These are phyloP conservation scores for Globisporangium ultimum DNA, from an alignment of 352 stramenopile genomes.

Conservation along the genomic window DNA sequence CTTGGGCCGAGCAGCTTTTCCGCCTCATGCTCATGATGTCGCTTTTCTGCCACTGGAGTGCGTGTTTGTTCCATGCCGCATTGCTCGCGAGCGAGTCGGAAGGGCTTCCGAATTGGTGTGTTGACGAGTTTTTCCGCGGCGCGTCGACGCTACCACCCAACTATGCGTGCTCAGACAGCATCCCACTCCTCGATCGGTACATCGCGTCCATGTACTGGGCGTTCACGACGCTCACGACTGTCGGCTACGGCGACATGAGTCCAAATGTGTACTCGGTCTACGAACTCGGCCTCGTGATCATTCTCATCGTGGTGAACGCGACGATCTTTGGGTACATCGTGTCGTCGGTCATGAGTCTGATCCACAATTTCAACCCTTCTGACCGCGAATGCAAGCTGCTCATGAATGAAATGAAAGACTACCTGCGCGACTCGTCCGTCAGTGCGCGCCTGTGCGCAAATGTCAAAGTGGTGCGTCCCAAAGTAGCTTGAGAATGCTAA, in stretches of 20 bases:
- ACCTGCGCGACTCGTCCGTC: conserved; percentile 63
- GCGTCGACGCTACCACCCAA: background rate
- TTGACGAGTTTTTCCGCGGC: conserved; percentile 36
- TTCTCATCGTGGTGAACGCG: conserved; percentile 78
- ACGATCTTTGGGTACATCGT: conserved; percentile 84
- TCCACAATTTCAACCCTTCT: conserved; percentile 71
- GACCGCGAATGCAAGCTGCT: conserved; percentile 70
- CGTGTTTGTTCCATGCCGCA: conserved; percentile 74
- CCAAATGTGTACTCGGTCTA: conserved; percentile 72
- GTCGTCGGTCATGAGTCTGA: conserved; percentile 77
- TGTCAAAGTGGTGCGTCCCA: conserved; percentile 51
- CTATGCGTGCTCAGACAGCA: conserved; percentile 33
- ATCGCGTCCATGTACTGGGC: conserved; percentile 85
- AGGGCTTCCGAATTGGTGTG: conserved; percentile 50
- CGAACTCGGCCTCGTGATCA: conserved; percentile 64
- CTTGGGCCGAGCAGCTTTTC: conserved; percentile 66
- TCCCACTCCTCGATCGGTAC: conserved; percentile 61
- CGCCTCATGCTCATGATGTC: conserved; percentile 75
- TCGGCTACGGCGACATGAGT: conserved; percentile 82
- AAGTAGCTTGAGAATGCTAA: conserved; percentile 44
- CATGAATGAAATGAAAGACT: conserved; percentile 88
- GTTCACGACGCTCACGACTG: conserved; percentile 89
- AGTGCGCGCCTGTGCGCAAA: conserved; percentile 53
- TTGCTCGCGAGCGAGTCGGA: conserved; percentile 63
- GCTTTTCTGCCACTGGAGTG: conserved; percentile 83